phyloP scores from a whole-genome alignment of 331 rosid genomes.

The Telfairia occidentalis region DNA sequence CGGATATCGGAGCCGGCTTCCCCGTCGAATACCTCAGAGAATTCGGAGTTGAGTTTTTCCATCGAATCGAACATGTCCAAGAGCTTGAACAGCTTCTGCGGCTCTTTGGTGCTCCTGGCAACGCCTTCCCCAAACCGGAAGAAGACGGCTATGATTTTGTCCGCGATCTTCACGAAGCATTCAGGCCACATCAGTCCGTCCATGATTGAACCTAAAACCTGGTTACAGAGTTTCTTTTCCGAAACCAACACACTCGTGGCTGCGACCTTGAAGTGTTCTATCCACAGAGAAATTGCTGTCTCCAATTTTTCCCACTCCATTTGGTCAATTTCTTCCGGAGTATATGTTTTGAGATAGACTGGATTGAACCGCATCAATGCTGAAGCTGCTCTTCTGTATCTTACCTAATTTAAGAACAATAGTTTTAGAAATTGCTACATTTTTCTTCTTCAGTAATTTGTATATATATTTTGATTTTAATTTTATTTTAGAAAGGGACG shows the following conservation, averaged over 20 bases:
- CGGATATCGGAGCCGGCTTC: constrained; percentile 57
- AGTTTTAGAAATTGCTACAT: background rate
- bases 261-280: constrained; percentile 59
- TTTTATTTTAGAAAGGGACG: background rate
- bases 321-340: constrained; percentile 64
- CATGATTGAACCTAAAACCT: constrained; percentile 48
- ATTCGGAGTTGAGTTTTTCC: constrained; percentile 41
- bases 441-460: background rate
- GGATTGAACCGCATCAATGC: constrained; percentile 82
- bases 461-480: too few species aligned
- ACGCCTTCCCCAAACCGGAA: constrained; percentile 84
- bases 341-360: constrained; percentile 54
- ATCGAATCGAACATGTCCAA: constrained; percentile 69
- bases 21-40: constrained; percentile 40
- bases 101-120: constrained; percentile 71
- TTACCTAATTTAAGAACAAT: constrained; percentile 31
- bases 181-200: constrained; percentile 66
- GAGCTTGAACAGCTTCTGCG: constrained; percentile 71
- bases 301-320: constrained; percentile 81
- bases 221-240: constrained; percentile 55
- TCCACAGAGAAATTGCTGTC: constrained; percentile 66
- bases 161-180: constrained; percentile 73
- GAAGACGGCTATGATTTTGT: constrained; percentile 87
- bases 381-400: constrained; percentile 81
- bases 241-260: constrained; percentile 45